Conservation (phyloP, 495 filamentous ascomycete species). For the Penicillium coffeae region DNA sequence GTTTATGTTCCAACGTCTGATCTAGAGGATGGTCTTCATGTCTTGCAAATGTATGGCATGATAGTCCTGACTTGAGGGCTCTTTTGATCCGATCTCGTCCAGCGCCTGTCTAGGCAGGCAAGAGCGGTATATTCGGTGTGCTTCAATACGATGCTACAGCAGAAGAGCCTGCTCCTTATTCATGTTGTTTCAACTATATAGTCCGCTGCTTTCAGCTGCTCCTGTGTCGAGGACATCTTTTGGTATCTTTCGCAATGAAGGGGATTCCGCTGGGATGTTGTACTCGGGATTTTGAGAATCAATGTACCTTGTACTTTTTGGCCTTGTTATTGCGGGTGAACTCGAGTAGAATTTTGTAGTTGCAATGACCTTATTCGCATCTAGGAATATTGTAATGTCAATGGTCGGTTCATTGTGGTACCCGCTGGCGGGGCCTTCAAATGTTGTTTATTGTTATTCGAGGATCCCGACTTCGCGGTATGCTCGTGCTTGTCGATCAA, state of each 20-base stretch:
- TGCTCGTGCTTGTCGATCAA: too few species aligned
- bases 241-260: conserved; percentile 10
- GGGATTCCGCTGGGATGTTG: conserved; percentile 11
- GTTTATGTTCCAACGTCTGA: neutral
- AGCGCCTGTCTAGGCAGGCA: neutral
- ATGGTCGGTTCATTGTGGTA: too few species aligned
- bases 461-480: too few species aligned
- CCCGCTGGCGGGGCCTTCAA: too few species aligned
- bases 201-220: too few species aligned
- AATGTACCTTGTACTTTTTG: conserved; percentile 23
- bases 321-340: neutral
- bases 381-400: too few species aligned
- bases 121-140: neutral
- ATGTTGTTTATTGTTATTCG: too few species aligned
- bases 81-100: neutral
- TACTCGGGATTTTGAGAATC: conserved; percentile 14
- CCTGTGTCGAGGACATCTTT: too few species aligned
- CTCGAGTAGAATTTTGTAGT: neutral
- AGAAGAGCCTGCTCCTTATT: neutral
- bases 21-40: neutral
- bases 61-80: neutral
- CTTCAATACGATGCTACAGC: neutral
- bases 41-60: neutral
- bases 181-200: neutral
- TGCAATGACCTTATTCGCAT: neutral